These are phyloP conservation scores for Hansenula lynferdii DNA, from an alignment of 1,139 yeast species.

Conservation along the genomic window DNA sequence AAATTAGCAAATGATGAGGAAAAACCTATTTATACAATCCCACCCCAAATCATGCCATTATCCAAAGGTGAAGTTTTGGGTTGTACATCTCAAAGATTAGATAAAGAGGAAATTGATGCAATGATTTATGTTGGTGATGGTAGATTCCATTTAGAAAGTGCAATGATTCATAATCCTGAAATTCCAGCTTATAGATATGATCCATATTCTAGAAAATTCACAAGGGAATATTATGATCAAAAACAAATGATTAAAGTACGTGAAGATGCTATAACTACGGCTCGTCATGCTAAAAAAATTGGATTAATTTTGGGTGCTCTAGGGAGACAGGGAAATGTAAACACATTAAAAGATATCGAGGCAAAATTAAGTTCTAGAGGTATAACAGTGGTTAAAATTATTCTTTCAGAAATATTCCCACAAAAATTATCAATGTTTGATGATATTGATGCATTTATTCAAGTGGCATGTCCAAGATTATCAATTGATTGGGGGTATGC, in stretches of 20 bases:
- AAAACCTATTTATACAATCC: conserved; percentile 54
- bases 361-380: conserved; percentile 47
- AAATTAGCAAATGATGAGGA: conserved; percentile 44
- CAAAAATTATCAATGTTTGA: conserved; percentile 90
- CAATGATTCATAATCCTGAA: conserved; percentile 95
- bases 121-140: conserved; percentile 97
- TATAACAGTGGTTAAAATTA: conserved; percentile 70
- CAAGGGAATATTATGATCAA: conserved; percentile 85
- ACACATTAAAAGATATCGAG: conserved; percentile 67
- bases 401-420: conserved; percentile 91
- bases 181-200: conserved; percentile 92
- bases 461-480: conserved; percentile 95
- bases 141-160: conserved; percentile 88
- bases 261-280: conserved; percentile 64
- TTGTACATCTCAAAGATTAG: conserved; percentile 85
- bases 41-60: conserved; percentile 91
- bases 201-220: conserved; percentile 89
- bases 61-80: conserved; percentile 97
- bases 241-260: conserved; percentile 73
- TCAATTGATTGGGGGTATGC: conserved; percentile 99
- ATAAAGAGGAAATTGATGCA: conserved; percentile 58
- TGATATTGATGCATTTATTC: conserved; percentile 92
- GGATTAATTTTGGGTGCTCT: conserved; percentile 93
- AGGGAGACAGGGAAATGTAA: conserved; percentile 92
- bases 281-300: conserved; percentile 54